phyloP scores from a whole-genome alignment of 176 grass and related monocot species.

The Musa acuminata region DNA sequence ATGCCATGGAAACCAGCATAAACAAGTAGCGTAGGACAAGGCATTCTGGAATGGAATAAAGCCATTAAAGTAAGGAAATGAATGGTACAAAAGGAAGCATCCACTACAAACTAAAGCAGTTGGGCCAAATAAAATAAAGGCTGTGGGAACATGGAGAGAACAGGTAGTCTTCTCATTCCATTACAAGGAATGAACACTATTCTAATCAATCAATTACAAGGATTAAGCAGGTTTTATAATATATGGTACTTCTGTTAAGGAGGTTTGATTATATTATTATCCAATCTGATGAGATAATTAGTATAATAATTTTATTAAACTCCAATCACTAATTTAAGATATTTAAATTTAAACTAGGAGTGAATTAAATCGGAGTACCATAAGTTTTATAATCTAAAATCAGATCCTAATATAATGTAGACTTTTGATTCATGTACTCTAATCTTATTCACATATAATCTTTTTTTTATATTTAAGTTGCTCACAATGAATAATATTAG shows the following conservation, averaged over 20 bases:
- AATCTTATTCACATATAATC: too few species aligned
- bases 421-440: too few species aligned
- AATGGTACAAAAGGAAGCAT: constrained; percentile 8
- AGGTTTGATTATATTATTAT: too few species aligned
- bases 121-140: not conserved
- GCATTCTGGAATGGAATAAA: constrained; percentile 9
- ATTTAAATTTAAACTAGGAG: too few species aligned
- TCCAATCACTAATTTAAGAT: too few species aligned
- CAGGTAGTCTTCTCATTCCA: constrained; percentile 13
- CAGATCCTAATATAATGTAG: too few species aligned
- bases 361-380: too few species aligned
- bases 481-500: too few species aligned
- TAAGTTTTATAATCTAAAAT: too few species aligned
- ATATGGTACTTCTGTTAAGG: not conserved
- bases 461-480: too few species aligned
- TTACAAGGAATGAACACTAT: not conserved
- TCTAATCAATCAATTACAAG: not conserved
- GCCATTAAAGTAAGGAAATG: constrained; percentile 4
- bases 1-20: not conserved
- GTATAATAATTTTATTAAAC: not conserved
- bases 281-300: not conserved
- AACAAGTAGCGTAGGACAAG: not conserved
- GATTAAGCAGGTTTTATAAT: not conserved
- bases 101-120: constrained; percentile 8
- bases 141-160: constrained; percentile 10